Evolutionary conservation across 306 rosid genomes (phyloP).

Genomic region (Quercus dentata): DNA sequence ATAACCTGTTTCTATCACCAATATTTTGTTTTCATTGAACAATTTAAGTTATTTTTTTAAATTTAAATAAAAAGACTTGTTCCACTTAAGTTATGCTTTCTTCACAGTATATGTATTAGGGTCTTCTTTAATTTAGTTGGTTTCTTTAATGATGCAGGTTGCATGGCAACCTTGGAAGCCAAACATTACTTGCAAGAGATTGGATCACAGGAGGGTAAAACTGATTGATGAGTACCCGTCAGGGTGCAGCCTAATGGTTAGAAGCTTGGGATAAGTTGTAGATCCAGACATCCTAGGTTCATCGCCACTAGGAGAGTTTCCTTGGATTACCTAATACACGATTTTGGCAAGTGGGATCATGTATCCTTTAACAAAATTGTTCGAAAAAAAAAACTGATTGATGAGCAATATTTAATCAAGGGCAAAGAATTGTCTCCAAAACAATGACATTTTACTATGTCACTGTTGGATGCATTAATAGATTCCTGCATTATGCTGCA

Average conservation of each 20-base stretch:
- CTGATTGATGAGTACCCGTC: conserved; percentile 31
- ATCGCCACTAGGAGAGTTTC: no score
- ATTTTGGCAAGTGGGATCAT: no score
- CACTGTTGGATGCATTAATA: not conserved
- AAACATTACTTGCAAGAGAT: conserved; percentile 73
- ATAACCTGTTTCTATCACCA: not conserved
- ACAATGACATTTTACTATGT: not conserved
- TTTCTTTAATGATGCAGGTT: no score
- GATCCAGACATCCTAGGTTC: no score
- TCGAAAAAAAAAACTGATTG: not conserved
- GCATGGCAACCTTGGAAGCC: no score
- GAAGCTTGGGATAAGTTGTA: no score
- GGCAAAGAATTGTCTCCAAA: not conserved
- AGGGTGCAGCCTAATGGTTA: no score
- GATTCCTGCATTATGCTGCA: not conserved
- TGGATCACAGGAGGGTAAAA: conserved; percentile 59
- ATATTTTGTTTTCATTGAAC: not conserved
- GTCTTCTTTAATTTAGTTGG: no score
- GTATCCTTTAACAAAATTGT: no score
- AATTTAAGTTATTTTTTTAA: not conserved
- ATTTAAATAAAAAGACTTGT: not conserved
- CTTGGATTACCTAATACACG: no score
- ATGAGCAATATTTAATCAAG: conserved; percentile 38
- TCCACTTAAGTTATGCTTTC: no score
- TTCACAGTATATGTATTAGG: no score